Conservation (phyloP, 805 yeast species). For the Yamadazyma scolyti region DNA sequence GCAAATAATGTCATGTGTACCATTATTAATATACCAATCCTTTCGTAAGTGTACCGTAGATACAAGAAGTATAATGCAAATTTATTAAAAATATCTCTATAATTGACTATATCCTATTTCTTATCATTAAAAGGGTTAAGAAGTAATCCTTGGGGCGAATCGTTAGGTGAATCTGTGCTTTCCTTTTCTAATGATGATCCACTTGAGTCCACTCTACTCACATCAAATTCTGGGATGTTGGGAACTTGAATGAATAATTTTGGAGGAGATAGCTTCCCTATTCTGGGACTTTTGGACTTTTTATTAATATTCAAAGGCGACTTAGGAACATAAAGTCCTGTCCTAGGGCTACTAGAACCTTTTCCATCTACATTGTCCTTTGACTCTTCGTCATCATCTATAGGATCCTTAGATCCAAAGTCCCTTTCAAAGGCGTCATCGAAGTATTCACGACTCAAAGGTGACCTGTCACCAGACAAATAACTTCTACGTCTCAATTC, state of each 20-base stretch:
- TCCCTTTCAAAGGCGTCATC: slow-evolving; percentile 11
- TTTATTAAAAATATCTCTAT: too few species aligned
- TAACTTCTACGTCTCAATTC: slow-evolving; percentile 24
- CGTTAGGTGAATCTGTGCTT: slow-evolving; percentile 15
- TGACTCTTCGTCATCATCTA: slow-evolving; percentile 2
- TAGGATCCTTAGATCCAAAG: slow-evolving; percentile 11
- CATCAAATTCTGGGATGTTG: background rate
- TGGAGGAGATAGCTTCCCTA: slow-evolving; percentile 7
- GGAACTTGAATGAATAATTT: slow-evolving; percentile 14
- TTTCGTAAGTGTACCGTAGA: too few species aligned
- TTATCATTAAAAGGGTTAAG: too few species aligned
- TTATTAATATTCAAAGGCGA: slow-evolving; percentile 24
- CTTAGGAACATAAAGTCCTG: slow-evolving; percentile 27
- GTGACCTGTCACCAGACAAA: slow-evolving; percentile 18
- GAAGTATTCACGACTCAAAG: slow-evolving; percentile 5
- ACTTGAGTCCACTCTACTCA: slow-evolving; percentile 10
- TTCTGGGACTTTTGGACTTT: slow-evolving; percentile 8
- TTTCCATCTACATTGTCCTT: slow-evolving; percentile 5
- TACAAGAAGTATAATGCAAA: too few species aligned
- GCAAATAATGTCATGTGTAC: too few species aligned
- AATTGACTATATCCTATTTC: too few species aligned
- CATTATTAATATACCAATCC: too few species aligned
- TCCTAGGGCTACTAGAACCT: slow-evolving; percentile 7
- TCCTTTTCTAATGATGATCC: slow-evolving; percentile 25
- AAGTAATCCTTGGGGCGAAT: too few species aligned